Evolutionary conservation across 106 monocot species (phyloP), one percentile per base, ranked within the genome.

Genomic region (Platanthera zijinensis): DNA sequence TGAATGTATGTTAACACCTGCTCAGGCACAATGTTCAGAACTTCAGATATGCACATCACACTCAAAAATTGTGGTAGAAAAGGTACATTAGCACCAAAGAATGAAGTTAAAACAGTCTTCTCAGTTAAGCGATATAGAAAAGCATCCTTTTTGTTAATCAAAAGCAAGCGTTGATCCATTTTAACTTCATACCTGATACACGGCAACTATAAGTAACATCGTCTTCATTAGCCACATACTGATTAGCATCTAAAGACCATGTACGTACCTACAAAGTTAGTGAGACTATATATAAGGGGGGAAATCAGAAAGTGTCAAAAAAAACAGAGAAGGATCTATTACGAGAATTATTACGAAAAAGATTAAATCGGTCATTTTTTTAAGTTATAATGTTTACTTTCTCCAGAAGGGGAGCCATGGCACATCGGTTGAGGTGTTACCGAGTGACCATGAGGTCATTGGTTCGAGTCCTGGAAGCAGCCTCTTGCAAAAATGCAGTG

Each of bases 171-270:
- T 70, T 70, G 47, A 48, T 6, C 47, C 70, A 70, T 48, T 17
- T 17, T 25, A 17, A 61, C 51, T 79, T 80, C 25, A 48, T 86
- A 89, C 96, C 93, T 78, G 96, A 96, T 45, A 94, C 91, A 83
- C 97, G 97, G 14, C 97, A 97, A 72, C 93, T 97, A 81, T 91
- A 97, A 80, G 87, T 94, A 19, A 78, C 81, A 75, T 97, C 97
- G 81, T 91, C 89, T 77, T 97, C 97, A 83, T 97, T 91, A 52
- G 93, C 97, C 83, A 94, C 84, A 84, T 89, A 97, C 21, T 88
- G 85, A 76, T 97, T 97, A 66, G 97, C 93, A 86, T 97, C 97
- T 49, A 75, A 17, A 74, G 81, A 85, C 97, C 97, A 97, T 63
- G 56, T 81, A 80, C 85, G 81, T 51, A 85, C 88, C 97, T 97